Evolutionary conservation across 495 filamentous ascomycete genomes (phyloP), one percentile per base, ranked within the genome.

Genomic region (Aspergillus homomorphus): DNA sequence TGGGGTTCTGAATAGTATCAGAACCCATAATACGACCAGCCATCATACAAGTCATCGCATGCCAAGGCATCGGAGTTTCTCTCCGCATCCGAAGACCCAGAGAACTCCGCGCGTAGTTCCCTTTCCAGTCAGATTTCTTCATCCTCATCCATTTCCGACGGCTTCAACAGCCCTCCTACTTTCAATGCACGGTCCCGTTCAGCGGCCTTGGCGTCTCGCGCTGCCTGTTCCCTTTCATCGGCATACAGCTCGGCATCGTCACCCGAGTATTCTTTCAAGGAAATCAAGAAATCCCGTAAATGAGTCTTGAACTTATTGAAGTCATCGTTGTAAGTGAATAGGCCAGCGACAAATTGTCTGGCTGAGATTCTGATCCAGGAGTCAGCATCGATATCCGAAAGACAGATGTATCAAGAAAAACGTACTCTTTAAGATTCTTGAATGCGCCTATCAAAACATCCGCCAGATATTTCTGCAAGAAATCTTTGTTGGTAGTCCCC

Each of bases 201-300:
- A 2, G 88, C 90, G 52, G 84, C 82, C 62, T 87, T 84, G 45
- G 88, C 89, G 63, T 90, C 91, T 58, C 85, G 82, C 49, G 89
- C 82, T 54, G 87, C 87, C 65, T 90, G 86, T 71, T 98, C 94
- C 61, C 94, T 86, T 69, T 98, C 95, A 53, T 97, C 92, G 3
- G 90, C 88, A 74, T 88, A 99, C n/a, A 98, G 81, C 63, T 98
- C 94, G 6, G 93, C 87, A 45, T 80, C 75, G 50, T 90, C 94
- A 14, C 89, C 90, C 15, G 83, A 82, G 66, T 97, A 98, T 74
- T 99, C 94, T 74, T 96, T 96, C 54, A 99, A 76, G 24, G 92
- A 92, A 64, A 99, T 96, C 55, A 99, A 75, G 84, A 99, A 99
- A 71, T 99, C 94, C 57, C 94, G 90, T 49, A 98, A 82, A 55